Conservation (phyloP, 1,284 basidiomycete genomes). For the Leucoagaricus sp. region DNA sequence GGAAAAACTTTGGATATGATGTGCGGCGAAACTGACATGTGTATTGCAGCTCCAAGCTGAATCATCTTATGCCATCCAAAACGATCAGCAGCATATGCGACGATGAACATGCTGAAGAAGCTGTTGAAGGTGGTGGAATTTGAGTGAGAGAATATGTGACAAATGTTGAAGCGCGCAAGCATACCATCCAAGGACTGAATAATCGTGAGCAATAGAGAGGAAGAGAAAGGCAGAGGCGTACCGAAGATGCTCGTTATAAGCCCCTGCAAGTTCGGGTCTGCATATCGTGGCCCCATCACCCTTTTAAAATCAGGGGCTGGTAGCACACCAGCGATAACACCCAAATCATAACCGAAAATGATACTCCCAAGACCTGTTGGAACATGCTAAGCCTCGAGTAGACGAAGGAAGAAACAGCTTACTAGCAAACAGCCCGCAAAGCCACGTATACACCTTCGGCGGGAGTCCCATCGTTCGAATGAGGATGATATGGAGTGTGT, state of each 20-base stretch:
- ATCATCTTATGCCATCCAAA: conserved; percentile 40
- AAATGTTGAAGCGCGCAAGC: not conserved
- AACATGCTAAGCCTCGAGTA: conserved; percentile 20
- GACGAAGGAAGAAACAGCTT: conserved; percentile 29
- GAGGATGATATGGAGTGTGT: too few relatives aligned
- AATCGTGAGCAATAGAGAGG: conserved; percentile 27
- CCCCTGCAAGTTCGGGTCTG: conserved; percentile 35
- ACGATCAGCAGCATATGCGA: conserved; percentile 38
- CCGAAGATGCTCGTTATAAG: conserved; percentile 43
- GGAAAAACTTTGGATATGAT: conserved; percentile 4
- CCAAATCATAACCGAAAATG: conserved; percentile 46
- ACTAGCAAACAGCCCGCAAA: conserved; percentile 61
- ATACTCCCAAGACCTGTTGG: conserved; percentile 43
- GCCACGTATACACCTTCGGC: conserved; percentile 58
- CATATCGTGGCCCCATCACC: conserved; percentile 37
- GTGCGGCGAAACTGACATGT: too few relatives aligned
- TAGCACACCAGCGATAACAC: conserved; percentile 42
- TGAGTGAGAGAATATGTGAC: not conserved
- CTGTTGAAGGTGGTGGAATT: conserved; percentile 18
- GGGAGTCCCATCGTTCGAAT: conserved; percentile 31
- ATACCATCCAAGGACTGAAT: conserved; percentile 6
- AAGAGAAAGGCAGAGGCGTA: conserved; percentile 25
- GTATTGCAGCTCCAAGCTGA: conserved; percentile 37
- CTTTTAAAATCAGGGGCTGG: conserved; percentile 32
- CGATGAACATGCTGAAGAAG: conserved; percentile 44